A percentile compares a stretch with the other conserved stretches of the same genome.
These are phyloP conservation scores for Larix kaempferi DNA, from an alignment of 75 land plant genomes.

Conservation along the genomic window DNA sequence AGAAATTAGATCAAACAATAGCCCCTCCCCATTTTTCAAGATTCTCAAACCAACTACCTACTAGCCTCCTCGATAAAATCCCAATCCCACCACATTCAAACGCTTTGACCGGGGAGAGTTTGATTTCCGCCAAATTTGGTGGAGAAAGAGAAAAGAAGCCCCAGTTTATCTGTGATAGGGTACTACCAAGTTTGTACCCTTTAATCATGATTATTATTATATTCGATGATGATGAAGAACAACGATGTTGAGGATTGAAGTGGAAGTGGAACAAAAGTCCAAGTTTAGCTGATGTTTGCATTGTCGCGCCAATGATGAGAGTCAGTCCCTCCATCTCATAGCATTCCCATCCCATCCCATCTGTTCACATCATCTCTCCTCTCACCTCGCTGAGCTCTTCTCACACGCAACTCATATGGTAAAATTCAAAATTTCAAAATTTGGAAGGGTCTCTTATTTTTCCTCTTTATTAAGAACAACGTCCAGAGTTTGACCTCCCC, in stretches of 20 bases:
- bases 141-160: no score
- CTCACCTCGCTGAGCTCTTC: not conserved
- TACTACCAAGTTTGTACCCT: no score
- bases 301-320: not conserved
- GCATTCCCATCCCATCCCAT: not conserved
- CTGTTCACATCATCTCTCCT: not conserved
- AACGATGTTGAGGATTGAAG: not conserved
- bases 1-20: no score
- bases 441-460: not conserved
- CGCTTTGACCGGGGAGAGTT: no score
- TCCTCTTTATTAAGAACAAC: not conserved
- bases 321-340: not conserved
- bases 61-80: no score
- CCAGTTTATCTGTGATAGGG: no score
- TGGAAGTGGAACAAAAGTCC: not conserved
- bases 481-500: not conserved
- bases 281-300: not conserved
- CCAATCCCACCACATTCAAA: no score
- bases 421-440: not conserved
- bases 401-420: slow-evolving; percentile 1
- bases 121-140: no score
- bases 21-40: no score
- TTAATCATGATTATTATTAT: no score
- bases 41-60: no score
- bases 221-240: no score